Conservation (phyloP, 192 early-diverging fungal species). For the Podila verticillata region DNA sequence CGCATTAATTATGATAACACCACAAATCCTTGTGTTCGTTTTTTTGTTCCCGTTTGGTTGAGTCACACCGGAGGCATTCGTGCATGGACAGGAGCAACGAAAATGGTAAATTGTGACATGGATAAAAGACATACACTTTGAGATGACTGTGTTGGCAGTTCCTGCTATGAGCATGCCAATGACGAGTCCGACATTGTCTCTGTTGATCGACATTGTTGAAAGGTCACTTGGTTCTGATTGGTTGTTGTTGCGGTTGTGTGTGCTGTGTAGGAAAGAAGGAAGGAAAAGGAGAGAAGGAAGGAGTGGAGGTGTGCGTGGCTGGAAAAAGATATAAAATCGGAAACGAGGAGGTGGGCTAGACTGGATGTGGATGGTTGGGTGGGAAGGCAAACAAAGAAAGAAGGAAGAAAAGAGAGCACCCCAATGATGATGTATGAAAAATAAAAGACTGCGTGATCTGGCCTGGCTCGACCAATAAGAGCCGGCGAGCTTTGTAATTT, state of each 20-base stretch:
- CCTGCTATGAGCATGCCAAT: constrained; percentile 81
- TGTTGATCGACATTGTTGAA: constrained; percentile 47
- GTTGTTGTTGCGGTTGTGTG: background rate
- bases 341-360: background rate
- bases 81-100: no score
- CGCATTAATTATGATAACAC: no score
- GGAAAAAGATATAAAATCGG: background rate
- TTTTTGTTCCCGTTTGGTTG: no score
- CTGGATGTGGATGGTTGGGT: background rate
- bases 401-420: background rate
- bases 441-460: no score
- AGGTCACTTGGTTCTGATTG: background rate
- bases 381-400: background rate
- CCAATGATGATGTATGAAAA: no score
- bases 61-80: no score
- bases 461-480: constrained; percentile 9
- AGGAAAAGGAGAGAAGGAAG: background rate
- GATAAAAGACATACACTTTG: constrained; percentile 45
- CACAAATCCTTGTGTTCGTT: no score
- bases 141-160: constrained; percentile 56
- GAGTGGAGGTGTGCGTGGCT: background rate
- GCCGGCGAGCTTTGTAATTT: background rate
- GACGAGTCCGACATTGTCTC: constrained; percentile 58
- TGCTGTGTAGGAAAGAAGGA: background rate
- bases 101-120: no score